phyloP scores from a whole-genome alignment of 1,284 basidiomycete species.

The Kalmanozyma brasiliensis region DNA sequence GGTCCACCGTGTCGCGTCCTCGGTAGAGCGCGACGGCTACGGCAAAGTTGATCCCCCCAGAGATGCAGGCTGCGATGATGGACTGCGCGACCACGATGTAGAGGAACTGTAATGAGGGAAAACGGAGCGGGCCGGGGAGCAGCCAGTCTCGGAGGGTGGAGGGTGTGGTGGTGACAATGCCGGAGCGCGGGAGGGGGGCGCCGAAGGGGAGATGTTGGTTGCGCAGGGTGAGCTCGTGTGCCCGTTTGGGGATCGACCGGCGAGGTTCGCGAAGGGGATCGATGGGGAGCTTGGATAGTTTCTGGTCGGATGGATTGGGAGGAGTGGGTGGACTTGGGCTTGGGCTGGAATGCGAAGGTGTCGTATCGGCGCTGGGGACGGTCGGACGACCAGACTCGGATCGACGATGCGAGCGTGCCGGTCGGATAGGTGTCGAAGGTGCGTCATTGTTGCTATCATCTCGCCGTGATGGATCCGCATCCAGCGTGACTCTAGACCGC shows the following conservation, averaged over 20 bases:
- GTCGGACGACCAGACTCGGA: constrained; percentile 16
- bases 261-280: constrained; percentile 50
- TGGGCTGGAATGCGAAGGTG: too few relatives aligned
- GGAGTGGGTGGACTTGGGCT: too few relatives aligned
- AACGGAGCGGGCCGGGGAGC: constrained; percentile 37
- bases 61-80: constrained; percentile 44
- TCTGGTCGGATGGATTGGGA: neutral
- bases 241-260: constrained; percentile 41
- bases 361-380: too few relatives aligned
- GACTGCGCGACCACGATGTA: constrained; percentile 42
- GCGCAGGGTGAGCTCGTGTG: constrained; percentile 26
- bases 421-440: neutral
- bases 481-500: constrained; percentile 22
- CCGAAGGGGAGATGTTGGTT: constrained; percentile 49
- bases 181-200: constrained; percentile 39
- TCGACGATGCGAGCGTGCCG: constrained; percentile 22
- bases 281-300: constrained; percentile 7
- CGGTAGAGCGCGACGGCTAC: constrained; percentile 58
- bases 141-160: constrained; percentile 37
- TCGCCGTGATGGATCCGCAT: constrained; percentile 11
- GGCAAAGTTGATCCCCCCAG: constrained; percentile 63
- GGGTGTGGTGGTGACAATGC: constrained; percentile 43
- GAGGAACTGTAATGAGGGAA: constrained; percentile 42
- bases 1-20: constrained; percentile 33
- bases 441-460: constrained; percentile 10